phyloP scores from a whole-genome alignment of 345 rosid genomes.

The Dipteronia sinensis region DNA sequence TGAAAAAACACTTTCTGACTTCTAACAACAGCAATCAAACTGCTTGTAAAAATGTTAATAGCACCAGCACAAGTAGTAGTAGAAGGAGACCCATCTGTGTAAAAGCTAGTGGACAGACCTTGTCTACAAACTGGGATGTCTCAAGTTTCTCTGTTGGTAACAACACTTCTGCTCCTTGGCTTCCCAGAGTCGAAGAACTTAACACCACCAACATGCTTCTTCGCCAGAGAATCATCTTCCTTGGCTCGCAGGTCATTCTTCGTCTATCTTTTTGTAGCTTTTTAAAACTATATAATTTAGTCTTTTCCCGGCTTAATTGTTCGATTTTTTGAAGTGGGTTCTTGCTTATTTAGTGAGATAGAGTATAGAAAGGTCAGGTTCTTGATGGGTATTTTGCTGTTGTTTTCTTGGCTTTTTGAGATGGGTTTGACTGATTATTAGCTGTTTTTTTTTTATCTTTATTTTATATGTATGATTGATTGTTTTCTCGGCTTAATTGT shows the following conservation, averaged over 20 bases:
- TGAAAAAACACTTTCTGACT: slow-evolving; percentile 25
- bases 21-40: not conserved
- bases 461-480: not conserved
- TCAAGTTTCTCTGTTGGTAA: slow-evolving; percentile 29
- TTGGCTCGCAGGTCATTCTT: slow-evolving; percentile 72
- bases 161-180: slow-evolving; percentile 48
- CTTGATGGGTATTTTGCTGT: not conserved
- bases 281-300: not conserved
- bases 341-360: not conserved
- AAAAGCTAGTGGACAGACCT: slow-evolving; percentile 48
- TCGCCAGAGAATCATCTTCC: slow-evolving; percentile 83
- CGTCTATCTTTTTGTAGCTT: not conserved
- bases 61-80: slow-evolving; percentile 17
- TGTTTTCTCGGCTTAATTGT: not conserved
- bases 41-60: not conserved
- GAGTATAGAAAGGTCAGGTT: not conserved
- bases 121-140: slow-evolving; percentile 76
- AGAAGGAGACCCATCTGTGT: slow-evolving; percentile 34
- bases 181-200: slow-evolving; percentile 80
- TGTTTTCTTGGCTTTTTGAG: too few species aligned
- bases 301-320: not conserved
- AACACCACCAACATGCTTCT: slow-evolving; percentile 91
- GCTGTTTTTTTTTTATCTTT: too few species aligned
- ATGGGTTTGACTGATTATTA: not conserved
- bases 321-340: slow-evolving; percentile 15